phyloP scores from a whole-genome alignment of 768 basidiomycete species.

The Boletus edulis region DNA sequence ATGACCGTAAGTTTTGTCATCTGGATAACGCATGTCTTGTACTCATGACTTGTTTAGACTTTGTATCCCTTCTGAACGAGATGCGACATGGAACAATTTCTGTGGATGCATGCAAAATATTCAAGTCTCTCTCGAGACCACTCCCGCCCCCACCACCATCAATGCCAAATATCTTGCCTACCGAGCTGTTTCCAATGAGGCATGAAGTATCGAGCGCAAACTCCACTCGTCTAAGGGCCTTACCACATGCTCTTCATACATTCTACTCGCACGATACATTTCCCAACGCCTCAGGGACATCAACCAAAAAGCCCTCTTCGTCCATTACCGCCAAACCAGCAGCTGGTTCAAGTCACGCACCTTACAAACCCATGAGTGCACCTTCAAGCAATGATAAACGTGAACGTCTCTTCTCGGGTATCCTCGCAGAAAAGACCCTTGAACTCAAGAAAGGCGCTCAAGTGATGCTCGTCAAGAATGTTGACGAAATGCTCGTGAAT shows the following conservation, averaged over 20 bases:
- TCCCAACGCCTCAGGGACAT: conserved; percentile 5
- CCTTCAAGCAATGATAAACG: conserved; percentile 33
- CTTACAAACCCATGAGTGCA: conserved; percentile 24
- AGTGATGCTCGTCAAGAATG: conserved; percentile 71
- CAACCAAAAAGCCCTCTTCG: conserved; percentile 1
- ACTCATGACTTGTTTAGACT: conserved; percentile 38
- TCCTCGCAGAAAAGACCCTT: conserved; percentile 58
- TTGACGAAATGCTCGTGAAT: conserved; percentile 61
- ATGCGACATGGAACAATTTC: conserved; percentile 63
- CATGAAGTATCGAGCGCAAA: conserved; percentile 71
- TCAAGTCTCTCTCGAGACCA: conserved; percentile 42
- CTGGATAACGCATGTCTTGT: background rate
- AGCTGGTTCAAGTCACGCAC: conserved; percentile 20
- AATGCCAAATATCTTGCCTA: conserved; percentile 40
- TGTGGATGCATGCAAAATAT: conserved; percentile 41
- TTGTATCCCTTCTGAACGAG: conserved; percentile 74
- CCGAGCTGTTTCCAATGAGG: conserved; percentile 60
- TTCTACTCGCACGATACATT: conserved; percentile 55
- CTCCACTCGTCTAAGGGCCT: conserved; percentile 44
- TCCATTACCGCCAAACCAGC: background rate
- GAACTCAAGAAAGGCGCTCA: conserved; percentile 61
- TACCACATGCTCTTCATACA: conserved; percentile 40
- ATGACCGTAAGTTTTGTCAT: conserved; percentile 45
- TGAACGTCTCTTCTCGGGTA: conserved; percentile 55
- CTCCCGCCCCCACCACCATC: conserved; percentile 22